Conservation (phyloP, 257 asterid genomes). For the Penstemon barbatus region DNA sequence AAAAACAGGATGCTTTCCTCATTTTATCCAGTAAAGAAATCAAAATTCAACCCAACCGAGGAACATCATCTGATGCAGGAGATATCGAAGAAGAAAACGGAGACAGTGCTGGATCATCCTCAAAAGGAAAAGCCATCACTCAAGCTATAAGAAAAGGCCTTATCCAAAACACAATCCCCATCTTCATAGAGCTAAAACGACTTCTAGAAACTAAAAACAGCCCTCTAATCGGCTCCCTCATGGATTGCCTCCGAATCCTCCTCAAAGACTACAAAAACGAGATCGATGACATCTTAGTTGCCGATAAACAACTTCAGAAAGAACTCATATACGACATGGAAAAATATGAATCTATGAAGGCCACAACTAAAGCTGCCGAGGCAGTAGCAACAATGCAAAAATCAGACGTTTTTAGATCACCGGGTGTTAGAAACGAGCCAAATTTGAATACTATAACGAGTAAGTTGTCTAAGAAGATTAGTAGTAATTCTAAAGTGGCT, state of each 20-base stretch:
- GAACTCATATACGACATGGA: conserved; percentile 89
- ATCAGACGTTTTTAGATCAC: conserved; percentile 41
- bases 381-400: conserved; percentile 58
- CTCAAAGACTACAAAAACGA: conserved; percentile 95
- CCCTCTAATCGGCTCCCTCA: conserved; percentile 78
- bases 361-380: conserved; percentile 62
- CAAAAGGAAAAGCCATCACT: conserved; percentile 70
- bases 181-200: conserved; percentile 86
- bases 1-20: conserved; percentile 74
- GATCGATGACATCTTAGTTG: conserved; percentile 81
- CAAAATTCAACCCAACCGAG: conserved; percentile 63
- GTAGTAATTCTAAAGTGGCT: conserved; percentile 48
- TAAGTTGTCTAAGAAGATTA: conserved; percentile 30
- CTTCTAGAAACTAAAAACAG: conserved; percentile 80
- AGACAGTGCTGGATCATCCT: conserved; percentile 45
- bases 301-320: conserved; percentile 85
- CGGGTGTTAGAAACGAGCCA: conserved; percentile 33
- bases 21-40: conserved; percentile 89
- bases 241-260: conserved; percentile 91
- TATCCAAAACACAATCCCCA: conserved; percentile 89
- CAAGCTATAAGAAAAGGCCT: conserved; percentile 87
- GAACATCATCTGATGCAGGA: conserved; percentile 53
- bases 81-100: conserved; percentile 71
- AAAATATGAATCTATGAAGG: conserved; percentile 67
- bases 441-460: conserved; percentile 27